Conservation (phyloP, 331 rosid genomes). For the Pyrus hybrid region DNA sequence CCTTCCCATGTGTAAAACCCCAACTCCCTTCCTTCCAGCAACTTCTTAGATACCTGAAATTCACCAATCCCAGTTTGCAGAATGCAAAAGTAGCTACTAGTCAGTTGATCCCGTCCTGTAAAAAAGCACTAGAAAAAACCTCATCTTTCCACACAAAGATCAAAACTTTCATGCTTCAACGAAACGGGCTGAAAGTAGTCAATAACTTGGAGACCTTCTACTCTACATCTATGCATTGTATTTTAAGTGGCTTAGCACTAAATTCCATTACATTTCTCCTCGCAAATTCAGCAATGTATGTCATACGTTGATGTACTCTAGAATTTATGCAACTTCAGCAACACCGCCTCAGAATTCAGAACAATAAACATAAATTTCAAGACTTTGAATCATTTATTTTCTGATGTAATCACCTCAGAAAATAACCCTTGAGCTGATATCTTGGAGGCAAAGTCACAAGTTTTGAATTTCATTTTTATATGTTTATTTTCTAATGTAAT, state of each 20-base stretch:
- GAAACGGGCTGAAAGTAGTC: background rate
- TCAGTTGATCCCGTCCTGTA: background rate
- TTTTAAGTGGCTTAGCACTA: too few species aligned
- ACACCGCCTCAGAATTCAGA: background rate
- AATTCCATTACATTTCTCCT: too few species aligned
- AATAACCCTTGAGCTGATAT: background rate
- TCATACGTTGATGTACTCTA: too few species aligned
- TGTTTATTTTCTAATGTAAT: background rate
- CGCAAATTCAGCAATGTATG: too few species aligned
- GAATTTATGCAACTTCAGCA: background rate
- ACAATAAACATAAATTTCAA: background rate
- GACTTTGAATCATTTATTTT: background rate
- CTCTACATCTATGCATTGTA: too few species aligned
- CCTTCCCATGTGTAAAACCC: constrained; percentile 74
- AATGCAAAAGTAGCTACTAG: too few species aligned
- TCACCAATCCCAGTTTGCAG: constrained; percentile 6
- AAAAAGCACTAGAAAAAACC: background rate
- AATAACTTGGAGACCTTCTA: too few species aligned
- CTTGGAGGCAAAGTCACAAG: background rate
- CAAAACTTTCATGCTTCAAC: background rate
- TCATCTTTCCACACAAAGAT: background rate
- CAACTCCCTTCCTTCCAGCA: constrained; percentile 66
- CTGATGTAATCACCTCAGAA: too few species aligned
- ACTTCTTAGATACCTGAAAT: constrained; percentile 55
- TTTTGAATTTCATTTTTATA: background rate